Conservation (phyloP, 768 basidiomycete species). For the Astraeus odoratus region DNA sequence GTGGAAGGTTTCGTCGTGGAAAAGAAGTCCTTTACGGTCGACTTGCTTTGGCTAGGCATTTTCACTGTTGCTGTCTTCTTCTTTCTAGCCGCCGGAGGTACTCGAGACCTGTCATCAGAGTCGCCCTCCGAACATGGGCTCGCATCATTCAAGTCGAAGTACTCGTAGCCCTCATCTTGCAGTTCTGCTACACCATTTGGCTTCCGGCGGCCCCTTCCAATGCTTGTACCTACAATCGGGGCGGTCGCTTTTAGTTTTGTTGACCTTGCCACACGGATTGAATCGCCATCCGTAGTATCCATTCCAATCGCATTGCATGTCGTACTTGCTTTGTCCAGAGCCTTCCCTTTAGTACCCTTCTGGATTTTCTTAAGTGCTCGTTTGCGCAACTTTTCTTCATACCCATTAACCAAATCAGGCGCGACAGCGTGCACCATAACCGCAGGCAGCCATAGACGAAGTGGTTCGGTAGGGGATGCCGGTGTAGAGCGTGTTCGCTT, state of each 20-base stretch:
- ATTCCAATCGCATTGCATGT: slow-evolving; percentile 1
- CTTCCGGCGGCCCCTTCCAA: slow-evolving; percentile 11
- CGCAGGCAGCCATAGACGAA: slow-evolving; percentile 79
- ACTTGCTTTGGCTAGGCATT: neutral
- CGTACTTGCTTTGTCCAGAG: neutral
- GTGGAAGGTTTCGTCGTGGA: neutral
- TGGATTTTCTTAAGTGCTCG: slow-evolving; percentile 29
- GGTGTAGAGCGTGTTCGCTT: slow-evolving; percentile 36
- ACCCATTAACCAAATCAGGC: slow-evolving; percentile 57
- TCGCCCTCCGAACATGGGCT: slow-evolving; percentile 11
- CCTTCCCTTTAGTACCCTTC: slow-evolving; percentile 10
- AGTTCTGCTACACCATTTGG: slow-evolving; percentile 18
- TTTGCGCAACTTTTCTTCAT: slow-evolving; percentile 50
- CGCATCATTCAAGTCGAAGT: slow-evolving; percentile 18
- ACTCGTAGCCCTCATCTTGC: slow-evolving; percentile 23
- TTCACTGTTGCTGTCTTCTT: slow-evolving; percentile 4
- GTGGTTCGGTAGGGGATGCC: slow-evolving; percentile 43
- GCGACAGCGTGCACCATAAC: slow-evolving; percentile 65
- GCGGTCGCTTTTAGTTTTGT: slow-evolving; percentile 3
- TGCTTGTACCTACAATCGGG: slow-evolving; percentile 4
- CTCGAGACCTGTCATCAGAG: slow-evolving; percentile 9
- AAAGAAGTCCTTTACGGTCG: slow-evolving; percentile 1
- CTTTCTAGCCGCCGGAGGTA: neutral
- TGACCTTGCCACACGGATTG: no score
- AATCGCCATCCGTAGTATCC: neutral